Evolutionary conservation across 164 flowering plant genomes (phyloP).

Genomic region (Echeveria elegans): DNA sequence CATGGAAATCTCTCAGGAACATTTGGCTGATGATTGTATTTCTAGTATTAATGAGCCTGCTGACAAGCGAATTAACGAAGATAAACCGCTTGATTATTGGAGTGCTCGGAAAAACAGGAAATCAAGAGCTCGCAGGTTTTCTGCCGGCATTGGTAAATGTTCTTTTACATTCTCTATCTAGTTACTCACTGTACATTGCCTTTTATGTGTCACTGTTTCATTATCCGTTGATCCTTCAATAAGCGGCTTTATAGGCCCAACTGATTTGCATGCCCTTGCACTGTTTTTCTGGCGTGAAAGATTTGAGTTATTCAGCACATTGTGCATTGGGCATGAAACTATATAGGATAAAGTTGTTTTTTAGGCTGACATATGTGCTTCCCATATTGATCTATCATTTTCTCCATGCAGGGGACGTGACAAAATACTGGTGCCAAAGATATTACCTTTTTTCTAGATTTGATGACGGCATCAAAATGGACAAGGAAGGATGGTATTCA

Average conservation of each 20-base stretch:
- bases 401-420: slow-evolving; percentile 24
- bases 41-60: background rate
- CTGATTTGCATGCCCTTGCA: background rate
- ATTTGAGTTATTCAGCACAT: slow-evolving; percentile 14
- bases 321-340: background rate
- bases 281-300: slow-evolving; percentile 10
- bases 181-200: background rate
- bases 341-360: background rate
- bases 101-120: background rate
- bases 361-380: too few relatives aligned
- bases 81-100: background rate
- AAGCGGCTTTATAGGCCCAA: background rate
- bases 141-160: background rate
- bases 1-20: slow-evolving; percentile 12
- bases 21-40: slow-evolving; percentile 18
- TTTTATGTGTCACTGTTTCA: background rate
- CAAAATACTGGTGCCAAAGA: slow-evolving; percentile 81
- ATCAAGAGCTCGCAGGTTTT: background rate
- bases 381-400: background rate
- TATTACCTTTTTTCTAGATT: slow-evolving; percentile 63
- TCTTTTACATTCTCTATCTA: background rate
- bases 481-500: slow-evolving; percentile 97
- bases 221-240: background rate
- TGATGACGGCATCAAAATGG: slow-evolving; percentile 86
- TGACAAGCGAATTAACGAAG: background rate